Conservation (phyloP, 768 basidiomycete genomes). For the Suillus fuscotomentosus region DNA sequence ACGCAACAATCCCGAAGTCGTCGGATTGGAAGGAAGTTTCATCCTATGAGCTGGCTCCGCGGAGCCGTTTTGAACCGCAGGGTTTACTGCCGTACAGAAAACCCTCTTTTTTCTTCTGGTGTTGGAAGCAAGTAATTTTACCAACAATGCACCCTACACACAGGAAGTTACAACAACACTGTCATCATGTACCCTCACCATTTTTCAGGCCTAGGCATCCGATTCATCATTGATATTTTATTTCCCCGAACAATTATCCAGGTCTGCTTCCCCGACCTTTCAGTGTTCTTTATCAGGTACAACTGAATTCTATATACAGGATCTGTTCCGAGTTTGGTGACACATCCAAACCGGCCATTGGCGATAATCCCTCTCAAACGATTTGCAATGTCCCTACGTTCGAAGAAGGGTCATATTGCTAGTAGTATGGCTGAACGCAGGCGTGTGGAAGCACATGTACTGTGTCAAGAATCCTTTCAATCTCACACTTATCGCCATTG, state of each 20-base stretch:
- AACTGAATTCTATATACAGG: neutral
- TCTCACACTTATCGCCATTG: neutral
- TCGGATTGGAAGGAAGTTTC: neutral
- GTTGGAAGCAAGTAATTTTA: slow-evolving; percentile 11
- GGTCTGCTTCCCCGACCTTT: neutral
- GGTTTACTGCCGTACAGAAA: slow-evolving; percentile 18
- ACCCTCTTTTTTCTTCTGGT: slow-evolving; percentile 15
- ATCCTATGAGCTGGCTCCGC: slow-evolving; percentile 22
- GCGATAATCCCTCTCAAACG: neutral
- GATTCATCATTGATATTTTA: neutral
- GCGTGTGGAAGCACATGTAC: neutral
- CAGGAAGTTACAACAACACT: neutral
- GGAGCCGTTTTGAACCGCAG: slow-evolving; percentile 20
- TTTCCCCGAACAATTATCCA: neutral
- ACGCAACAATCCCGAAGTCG: slow-evolving; percentile 2
- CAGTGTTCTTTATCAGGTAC: neutral
- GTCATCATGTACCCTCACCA: neutral
- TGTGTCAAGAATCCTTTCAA: neutral
- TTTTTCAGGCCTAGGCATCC: neutral
- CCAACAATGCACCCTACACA: slow-evolving; percentile 7
- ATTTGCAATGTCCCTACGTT: neutral
- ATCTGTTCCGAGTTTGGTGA: neutral
- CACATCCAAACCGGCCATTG: neutral
- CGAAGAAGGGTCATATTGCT: neutral
- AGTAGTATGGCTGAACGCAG: neutral